These are phyloP conservation scores for Podaxis rugospora DNA, from an alignment of 768 basidiomycete species.

Conservation along the genomic window DNA sequence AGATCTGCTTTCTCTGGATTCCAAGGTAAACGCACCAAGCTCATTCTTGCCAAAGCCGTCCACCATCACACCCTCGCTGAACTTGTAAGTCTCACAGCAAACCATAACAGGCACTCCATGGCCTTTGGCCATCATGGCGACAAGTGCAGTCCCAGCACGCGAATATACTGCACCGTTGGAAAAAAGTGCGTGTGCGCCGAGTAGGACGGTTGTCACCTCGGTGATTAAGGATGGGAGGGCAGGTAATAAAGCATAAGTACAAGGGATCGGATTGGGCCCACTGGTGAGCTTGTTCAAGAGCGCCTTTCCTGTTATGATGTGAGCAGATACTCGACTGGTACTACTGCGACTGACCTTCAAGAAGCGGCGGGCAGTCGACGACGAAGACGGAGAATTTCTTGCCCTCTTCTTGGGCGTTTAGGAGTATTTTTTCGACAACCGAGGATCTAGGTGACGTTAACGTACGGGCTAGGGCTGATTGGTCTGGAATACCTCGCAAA, in stretches of 20 bases:
- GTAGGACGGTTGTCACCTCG: slow-evolving; percentile 77
- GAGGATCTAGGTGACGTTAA: slow-evolving; percentile 62
- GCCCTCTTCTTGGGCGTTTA: slow-evolving; percentile 70
- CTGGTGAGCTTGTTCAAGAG: slow-evolving; percentile 67
- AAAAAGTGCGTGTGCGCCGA: slow-evolving; percentile 93
- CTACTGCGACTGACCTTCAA: slow-evolving; percentile 60
- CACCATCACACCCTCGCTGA: slow-evolving; percentile 86
- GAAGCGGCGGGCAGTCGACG: slow-evolving; percentile 90
- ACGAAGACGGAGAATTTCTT: slow-evolving; percentile 87
- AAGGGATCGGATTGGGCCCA: slow-evolving; percentile 59
- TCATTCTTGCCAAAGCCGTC: slow-evolving; percentile 97
- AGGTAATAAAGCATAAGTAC: slow-evolving; percentile 89
- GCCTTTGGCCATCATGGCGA: slow-evolving; percentile 93
- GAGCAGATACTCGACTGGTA: slow-evolving; percentile 5
- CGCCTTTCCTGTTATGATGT: slow-evolving; percentile 59
- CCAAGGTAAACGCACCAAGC: slow-evolving; percentile 53
- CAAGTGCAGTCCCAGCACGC: slow-evolving; percentile 90
- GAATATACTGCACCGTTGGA: slow-evolving; percentile 94
- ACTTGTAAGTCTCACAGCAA: slow-evolving; percentile 99
- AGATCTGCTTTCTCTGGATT: neutral
- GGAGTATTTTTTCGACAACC: slow-evolving; percentile 84
- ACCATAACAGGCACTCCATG: slow-evolving; percentile 91
- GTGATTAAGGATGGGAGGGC: slow-evolving; percentile 77
- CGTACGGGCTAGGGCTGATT: neutral
- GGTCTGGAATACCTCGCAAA: slow-evolving; percentile 69